phyloP scores from a whole-genome alignment of 2,329 filamentous ascomycete genomes.

The Albophoma yamanashiensis region DNA sequence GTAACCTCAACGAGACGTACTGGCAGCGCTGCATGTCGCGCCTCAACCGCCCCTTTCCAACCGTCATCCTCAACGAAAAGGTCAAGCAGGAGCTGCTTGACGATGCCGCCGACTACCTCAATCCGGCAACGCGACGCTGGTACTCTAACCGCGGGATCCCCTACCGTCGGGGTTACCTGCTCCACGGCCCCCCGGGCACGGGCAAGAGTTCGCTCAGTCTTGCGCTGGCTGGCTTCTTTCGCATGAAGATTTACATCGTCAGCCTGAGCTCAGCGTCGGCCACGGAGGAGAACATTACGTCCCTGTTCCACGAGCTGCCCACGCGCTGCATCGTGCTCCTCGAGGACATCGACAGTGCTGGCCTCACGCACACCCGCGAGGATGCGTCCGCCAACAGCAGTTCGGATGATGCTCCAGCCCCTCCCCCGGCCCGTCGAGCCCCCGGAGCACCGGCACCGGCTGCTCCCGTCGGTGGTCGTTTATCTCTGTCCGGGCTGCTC shows the following conservation, averaged over 20 bases:
- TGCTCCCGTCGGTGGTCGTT: conserved; percentile 15
- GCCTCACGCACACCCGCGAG: conserved; percentile 51
- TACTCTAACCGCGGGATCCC: conserved; percentile 78
- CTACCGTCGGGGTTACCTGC: conserved; percentile 73
- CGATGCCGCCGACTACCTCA: conserved; percentile 53
- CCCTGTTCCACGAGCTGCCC: conserved; percentile 57
- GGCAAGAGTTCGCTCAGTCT: conserved; percentile 67
- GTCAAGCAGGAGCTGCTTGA: conserved; percentile 48
- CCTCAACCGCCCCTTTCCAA: conserved; percentile 50
- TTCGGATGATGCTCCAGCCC: background rate
- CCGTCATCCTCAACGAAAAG: conserved; percentile 52
- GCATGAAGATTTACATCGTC: conserved; percentile 62
- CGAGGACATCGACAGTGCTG: conserved; percentile 67
- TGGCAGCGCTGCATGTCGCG: conserved; percentile 56
- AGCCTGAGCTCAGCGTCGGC: conserved; percentile 52
- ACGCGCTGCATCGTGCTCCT: conserved; percentile 62
- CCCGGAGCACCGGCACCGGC: background rate
- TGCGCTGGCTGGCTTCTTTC: conserved; percentile 59
- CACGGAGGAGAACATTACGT: conserved; percentile 53
- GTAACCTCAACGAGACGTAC: conserved; percentile 33
- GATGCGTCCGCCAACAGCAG: conserved; percentile 4
- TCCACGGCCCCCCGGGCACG: conserved; percentile 71
- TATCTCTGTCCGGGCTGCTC: conserved; percentile 67
- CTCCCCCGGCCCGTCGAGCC: conserved; percentile 5
- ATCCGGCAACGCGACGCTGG: conserved; percentile 58